Conservation (phyloP, 2,329 filamentous ascomycete genomes). For the Lecanosticta acicola region DNA sequence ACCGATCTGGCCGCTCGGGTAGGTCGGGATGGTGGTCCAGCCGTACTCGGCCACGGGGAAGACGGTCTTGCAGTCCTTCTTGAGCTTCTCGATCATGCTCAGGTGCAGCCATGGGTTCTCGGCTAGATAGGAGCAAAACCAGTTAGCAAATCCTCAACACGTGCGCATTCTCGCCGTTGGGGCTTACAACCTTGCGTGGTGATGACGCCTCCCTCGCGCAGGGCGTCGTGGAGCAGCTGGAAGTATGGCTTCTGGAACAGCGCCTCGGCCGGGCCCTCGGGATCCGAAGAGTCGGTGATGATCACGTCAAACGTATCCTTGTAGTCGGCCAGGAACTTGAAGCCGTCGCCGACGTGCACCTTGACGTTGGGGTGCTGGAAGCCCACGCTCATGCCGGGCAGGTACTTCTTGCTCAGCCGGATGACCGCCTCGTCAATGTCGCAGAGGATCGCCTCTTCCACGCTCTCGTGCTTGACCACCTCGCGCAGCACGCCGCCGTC, state of each 20-base stretch:
- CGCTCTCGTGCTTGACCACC: slow-evolving; percentile 96
- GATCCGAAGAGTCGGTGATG: slow-evolving; percentile 97
- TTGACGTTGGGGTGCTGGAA: slow-evolving; percentile 88
- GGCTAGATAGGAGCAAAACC: slow-evolving; percentile 49
- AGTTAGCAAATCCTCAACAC: slow-evolving; percentile 20
- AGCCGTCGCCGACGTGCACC: slow-evolving; percentile 91
- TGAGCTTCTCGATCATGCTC: slow-evolving; percentile 84
- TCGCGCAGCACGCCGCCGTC: slow-evolving; percentile 96
- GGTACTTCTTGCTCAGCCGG: slow-evolving; percentile 95
- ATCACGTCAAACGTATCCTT: slow-evolving; percentile 99
- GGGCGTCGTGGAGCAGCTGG: slow-evolving; percentile 81
- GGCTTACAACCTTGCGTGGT: slow-evolving; percentile 99
- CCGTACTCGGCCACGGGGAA: slow-evolving; percentile 98
- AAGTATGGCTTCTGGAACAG: slow-evolving; percentile 99
- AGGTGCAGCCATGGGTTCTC: slow-evolving; percentile 99
- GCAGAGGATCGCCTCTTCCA: slow-evolving; percentile 93
- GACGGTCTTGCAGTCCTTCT: slow-evolving; percentile 93
- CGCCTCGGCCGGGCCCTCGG: slow-evolving; percentile 90
- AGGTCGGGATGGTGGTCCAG: slow-evolving; percentile 98
- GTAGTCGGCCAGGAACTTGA: slow-evolving; percentile 96
- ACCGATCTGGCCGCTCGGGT: slow-evolving; percentile 97
- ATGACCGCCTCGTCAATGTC: slow-evolving; percentile 99
- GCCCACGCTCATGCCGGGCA: slow-evolving; percentile 86
- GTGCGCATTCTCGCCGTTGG: slow-evolving; percentile 45
- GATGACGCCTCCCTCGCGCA: slow-evolving; percentile 94